Evolutionary conservation across 2,329 filamentous ascomycete species (phyloP).

Genomic region (Trichoderma pleuroti): DNA sequence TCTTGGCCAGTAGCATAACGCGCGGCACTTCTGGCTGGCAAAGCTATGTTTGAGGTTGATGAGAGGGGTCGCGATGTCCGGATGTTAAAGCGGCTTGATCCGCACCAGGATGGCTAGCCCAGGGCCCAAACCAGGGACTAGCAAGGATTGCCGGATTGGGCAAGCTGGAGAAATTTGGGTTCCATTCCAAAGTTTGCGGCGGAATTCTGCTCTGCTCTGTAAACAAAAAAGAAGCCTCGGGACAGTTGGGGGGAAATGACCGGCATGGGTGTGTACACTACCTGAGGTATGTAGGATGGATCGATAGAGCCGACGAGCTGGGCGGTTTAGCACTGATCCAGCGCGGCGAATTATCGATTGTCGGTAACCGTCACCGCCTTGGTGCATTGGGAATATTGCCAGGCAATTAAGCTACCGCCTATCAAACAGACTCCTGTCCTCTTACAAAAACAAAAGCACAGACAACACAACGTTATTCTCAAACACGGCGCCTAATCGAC

Average conservation of each 20-base stretch:
- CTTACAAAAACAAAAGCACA: background rate
- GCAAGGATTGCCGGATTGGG: conserved; percentile 6
- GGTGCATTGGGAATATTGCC: background rate
- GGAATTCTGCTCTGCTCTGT: background rate
- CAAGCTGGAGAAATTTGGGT: conserved; percentile 1
- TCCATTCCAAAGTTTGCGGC: background rate
- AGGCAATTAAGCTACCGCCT: background rate
- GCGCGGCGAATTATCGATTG: background rate
- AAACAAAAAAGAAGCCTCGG: background rate
- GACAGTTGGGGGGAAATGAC: background rate
- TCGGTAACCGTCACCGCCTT: background rate
- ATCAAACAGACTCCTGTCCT: too few relatives aligned
- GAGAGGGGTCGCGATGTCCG: conserved; percentile 32
- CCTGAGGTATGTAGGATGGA: too few relatives aligned
- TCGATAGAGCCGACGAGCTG: background rate
- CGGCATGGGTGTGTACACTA: background rate
- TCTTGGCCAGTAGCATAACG: conserved; percentile 6
- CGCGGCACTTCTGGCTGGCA: conserved; percentile 11
- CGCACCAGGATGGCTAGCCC: conserved; percentile 10
- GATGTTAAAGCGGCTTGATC: conserved; percentile 17
- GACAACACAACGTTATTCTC: background rate
- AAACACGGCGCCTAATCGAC: background rate
- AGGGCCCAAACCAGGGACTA: conserved; percentile 7
- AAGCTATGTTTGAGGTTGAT: conserved; percentile 51
- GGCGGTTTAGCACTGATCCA: background rate